Evolutionary conservation across 2,329 filamentous ascomycete genomes (phyloP), one percentile per base, ranked within the genome.

Genomic region (Ampelomyces quisqualis): DNA sequence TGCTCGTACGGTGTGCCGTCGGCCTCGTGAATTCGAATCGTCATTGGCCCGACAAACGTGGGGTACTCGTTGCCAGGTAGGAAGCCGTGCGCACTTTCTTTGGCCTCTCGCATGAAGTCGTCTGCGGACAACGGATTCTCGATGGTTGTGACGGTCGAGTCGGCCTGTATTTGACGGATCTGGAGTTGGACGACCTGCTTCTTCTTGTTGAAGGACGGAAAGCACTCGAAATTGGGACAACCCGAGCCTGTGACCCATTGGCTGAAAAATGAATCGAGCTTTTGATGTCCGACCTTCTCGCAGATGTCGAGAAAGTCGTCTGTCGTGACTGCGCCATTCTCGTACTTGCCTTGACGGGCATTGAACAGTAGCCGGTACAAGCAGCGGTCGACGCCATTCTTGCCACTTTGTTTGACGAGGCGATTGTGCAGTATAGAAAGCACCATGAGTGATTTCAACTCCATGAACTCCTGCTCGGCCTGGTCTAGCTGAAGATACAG

Each of bases 1-100:
- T 98, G 93, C 65, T 98, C 93, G 62, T 98, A 98, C 2, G 93
- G 93, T 0, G 93, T 97, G 7, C 93, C 93, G 61, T 98, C 94
- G 17, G 93, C 93, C 72, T 98, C 93, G 70, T 98, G 93, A 49
- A 98, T 96, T 21, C 93, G 80, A 49, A 98, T 91, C 0, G 93
- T 98, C 88, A 98, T 95, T 0, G 93, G 91, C 0, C 93, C 93
- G 35, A 90, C 93, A 59, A 97, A 97, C 2, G 88, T 78, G n/a
- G 83, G 79, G 51, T 88, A 87, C 11, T 88, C 73, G 38, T 82
- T 78, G 10, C 82, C 84, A 11, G 82, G 78, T 42, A 82, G 82
- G 23, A 95, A 78, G 21, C 80, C 80, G 46, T 84, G 77, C 7
- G 82, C 77, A 33, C 85, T 80, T 67, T 97, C 90, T 55, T 94